These are phyloP conservation scores for Arachis stenosperma DNA, from an alignment of 306 rosid species.

Conservation along the genomic window DNA sequence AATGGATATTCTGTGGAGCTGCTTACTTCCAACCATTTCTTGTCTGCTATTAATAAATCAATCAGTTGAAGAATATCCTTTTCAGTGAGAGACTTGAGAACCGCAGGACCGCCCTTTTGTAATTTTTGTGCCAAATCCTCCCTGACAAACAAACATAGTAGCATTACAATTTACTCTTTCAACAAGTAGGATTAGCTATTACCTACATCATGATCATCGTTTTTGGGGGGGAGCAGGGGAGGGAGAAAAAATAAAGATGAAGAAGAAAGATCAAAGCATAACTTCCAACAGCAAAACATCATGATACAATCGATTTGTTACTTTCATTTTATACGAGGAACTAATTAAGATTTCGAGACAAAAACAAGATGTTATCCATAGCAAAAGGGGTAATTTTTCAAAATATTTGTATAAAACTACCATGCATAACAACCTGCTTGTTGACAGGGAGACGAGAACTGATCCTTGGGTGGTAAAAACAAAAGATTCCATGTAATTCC, in stretches of 20 bases:
- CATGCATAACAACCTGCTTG: slow-evolving; percentile 64
- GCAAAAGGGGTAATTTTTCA: slow-evolving; percentile 13
- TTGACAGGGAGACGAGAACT: slow-evolving; percentile 58
- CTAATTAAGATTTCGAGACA: slow-evolving; percentile 1
- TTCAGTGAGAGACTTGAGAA: slow-evolving; percentile 49
- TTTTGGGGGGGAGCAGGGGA: no score
- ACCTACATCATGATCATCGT: slow-evolving; percentile 20
- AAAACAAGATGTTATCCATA: slow-evolving; percentile 12
- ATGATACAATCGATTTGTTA: slow-evolving; percentile 12
- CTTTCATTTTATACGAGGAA: slow-evolving; percentile 27
- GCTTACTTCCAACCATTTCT: slow-evolving; percentile 80
- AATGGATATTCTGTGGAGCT: slow-evolving; percentile 63
- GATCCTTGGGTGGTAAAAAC: slow-evolving; percentile 61
- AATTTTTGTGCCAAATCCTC: slow-evolving; percentile 64
- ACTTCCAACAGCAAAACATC: neutral
- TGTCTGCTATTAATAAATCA: slow-evolving; percentile 65
- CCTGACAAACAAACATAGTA: slow-evolving; percentile 51
- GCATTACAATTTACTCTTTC: slow-evolving; percentile 22
- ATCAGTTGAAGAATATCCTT: slow-evolving; percentile 61
- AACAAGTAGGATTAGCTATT: slow-evolving; percentile 4
- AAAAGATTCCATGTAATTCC: slow-evolving; percentile 72
- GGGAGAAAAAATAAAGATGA: no score
- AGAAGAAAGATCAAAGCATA: slow-evolving; percentile 2
- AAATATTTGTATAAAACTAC: slow-evolving; percentile 7
- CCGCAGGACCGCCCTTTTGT: slow-evolving; percentile 55